Base-by-base conservation (phyloP, 805 yeast genomes). In the Candida odintsovae region DNA sequence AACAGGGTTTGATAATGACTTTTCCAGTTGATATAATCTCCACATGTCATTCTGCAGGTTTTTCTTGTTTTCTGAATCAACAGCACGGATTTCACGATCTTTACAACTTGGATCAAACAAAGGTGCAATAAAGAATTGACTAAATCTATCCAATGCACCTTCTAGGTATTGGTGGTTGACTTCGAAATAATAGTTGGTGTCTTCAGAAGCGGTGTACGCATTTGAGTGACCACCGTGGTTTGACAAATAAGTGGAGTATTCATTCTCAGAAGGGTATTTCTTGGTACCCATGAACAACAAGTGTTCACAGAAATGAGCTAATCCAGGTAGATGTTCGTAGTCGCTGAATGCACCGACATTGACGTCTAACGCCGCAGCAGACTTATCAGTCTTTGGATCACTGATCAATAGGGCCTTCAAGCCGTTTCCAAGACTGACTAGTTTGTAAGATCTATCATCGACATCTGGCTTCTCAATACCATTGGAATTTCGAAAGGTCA, bases 1-100 rank as follows among this genome's bases (percentile, higher is more conserved):
- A 0, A 67, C 58, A 1, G 80, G 78, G 62, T 85, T 88, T 16
- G 94, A 73, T 33, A 83, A 69, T 43, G 83, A 75, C 66, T 87
- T 86, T 46, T 86, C 90, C 44, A 92, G 71, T 67, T 92, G 98
- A 58, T 83, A 83, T 42, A 88, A 67, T 58, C 98, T 78, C 97
- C 98, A 90, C 40, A 68, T 62, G 65, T 92, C 99, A 61, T 76
- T 85, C 65, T 92, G 98, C 44, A 94, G 70, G 63, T 92, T 92
- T 69, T 94, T 92, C 64, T 90, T 92, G 70, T 92, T 89, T 68
- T 92, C 99, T 35, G 96, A 86, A 65, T 92, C 97, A 10, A 92
- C 98, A 2, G 98, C 98, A 52, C 82, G 79, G 57, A 92, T 86
- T 66, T 92, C 99, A 46, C 97, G 76, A 60, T 90, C 96, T 61